Conservation (phyloP, 2,329 filamentous ascomycete genomes). For the Aspergillus hortae region DNA sequence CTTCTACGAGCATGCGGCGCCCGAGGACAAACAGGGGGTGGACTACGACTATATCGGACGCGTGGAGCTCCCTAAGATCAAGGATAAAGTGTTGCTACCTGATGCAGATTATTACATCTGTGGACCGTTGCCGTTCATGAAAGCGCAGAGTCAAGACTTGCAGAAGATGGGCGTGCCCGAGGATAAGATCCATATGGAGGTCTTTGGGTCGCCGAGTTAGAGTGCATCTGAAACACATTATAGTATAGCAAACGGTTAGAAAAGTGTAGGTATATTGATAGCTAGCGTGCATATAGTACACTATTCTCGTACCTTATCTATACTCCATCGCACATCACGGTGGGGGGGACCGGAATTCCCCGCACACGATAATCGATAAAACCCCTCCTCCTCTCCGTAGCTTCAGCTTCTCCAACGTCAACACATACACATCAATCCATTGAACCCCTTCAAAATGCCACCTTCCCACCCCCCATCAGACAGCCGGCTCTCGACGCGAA, state of each 20-base stretch:
- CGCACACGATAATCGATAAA: too few species aligned
- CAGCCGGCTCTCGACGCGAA: slow-evolving; percentile 34
- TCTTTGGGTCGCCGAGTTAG: slow-evolving; percentile 19
- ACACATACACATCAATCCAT: too few species aligned
- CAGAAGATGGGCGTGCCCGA: slow-evolving; percentile 18
- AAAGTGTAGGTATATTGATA: too few species aligned
- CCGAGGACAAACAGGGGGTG: slow-evolving; percentile 47
- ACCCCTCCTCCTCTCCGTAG: too few species aligned
- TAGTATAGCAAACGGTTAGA: too few species aligned
- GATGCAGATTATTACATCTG: slow-evolving; percentile 67
- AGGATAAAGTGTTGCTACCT: slow-evolving; percentile 53
- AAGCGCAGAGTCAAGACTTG: slow-evolving; percentile 18
- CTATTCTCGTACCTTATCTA: too few species aligned
- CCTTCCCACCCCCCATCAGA: neutral
- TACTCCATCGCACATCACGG: too few species aligned
- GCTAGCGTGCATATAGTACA: too few species aligned
- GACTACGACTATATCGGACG: slow-evolving; percentile 60
- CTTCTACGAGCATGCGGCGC: slow-evolving; percentile 54
- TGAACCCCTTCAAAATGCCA: too few species aligned
- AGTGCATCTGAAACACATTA: too few species aligned
- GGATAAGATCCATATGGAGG: slow-evolving; percentile 24
- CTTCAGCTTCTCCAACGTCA: too few species aligned
- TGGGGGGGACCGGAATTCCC: too few species aligned
- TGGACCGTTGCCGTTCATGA: slow-evolving; percentile 69
- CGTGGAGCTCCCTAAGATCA: slow-evolving; percentile 55